Conservation (phyloP, 257 asterid genomes). For the Fraxinus americana region DNA sequence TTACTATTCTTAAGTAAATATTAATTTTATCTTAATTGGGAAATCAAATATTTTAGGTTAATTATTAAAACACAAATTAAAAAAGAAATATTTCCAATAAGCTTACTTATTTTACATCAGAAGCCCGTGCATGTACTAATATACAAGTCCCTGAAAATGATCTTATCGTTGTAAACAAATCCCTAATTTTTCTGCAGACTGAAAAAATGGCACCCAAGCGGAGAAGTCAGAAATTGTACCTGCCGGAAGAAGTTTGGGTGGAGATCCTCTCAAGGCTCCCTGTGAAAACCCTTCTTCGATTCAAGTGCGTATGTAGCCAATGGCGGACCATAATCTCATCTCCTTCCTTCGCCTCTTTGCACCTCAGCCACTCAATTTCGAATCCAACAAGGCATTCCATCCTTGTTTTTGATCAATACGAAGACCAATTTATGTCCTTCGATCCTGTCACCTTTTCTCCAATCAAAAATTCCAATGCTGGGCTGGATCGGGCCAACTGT, state of each 20-base stretch:
- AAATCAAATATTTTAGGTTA: no score
- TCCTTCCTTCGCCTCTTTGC: neutral
- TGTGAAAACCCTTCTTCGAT: neutral
- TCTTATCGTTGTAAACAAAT: no score
- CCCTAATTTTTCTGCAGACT: no score
- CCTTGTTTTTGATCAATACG: neutral
- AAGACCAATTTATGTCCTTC: neutral
- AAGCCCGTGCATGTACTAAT: no score
- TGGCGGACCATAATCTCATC: neutral
- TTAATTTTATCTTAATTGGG: no score
- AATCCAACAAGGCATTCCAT: neutral
- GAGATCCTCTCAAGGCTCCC: neutral
- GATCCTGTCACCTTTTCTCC: neutral
- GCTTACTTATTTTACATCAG: no score
- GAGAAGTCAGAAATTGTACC: no score
- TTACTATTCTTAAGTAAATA: no score
- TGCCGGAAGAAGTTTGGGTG: neutral
- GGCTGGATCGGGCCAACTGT: neutral
- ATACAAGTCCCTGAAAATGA: no score
- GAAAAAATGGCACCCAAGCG: no score
- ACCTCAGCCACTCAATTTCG: neutral
- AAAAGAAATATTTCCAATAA: no score
- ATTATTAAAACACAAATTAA: no score
- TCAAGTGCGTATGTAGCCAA: neutral
- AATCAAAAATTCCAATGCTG: neutral